Base-by-base conservation (phyloP, 2,329 filamentous ascomycete genomes). In the Penicillium sp. region DNA sequence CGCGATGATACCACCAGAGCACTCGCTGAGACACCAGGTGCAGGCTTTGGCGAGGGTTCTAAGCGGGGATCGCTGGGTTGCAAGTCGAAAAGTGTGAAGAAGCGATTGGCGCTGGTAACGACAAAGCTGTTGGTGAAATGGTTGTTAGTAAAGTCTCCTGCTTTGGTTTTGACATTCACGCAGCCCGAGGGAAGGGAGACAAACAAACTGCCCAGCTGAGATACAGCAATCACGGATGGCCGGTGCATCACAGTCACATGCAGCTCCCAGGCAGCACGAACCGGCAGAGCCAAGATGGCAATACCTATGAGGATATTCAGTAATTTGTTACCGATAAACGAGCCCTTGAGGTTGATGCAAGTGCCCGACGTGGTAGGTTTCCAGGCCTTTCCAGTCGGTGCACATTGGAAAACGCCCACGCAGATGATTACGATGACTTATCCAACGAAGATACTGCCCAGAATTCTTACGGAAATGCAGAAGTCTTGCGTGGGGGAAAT, bases 351-450 rank as follows among this genome's bases (percentile, higher is more conserved):
- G 66, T 82, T 73, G 63, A 83, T 80, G 62, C 82, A 85, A 3
- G 65, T 66, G 1, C 82, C 82, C 0, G 79, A 77, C 0, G 82
- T 55, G 0, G 74, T 64, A 0, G 76, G 75, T 22, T 82, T 75
- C 82, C 82, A 84, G 0, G 81, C 69, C 66, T 82, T 83, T 50
- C 77, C 66, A 6, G 84, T 76, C 0, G 82, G 82, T 0, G 77
- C 73, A 69, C 82, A 85, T 64, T 83, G 81, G 64, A 85, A 84
- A 58, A 83, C 77, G 67, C 79, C 81, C 41, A 83, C 73, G 53
- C 81, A 80, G 9, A 79, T 79, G 60, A 82, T 79, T 56, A 73
- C 74, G 35, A 83, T 69, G 33, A 78, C 77, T 3, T 22, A 22
- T 22, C 2, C 22, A 22, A 22, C 22, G 22, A 22, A 2, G 2